Evolutionary conservation across 768 basidiomycete genomes (phyloP).

Genomic region (Tylopilus subfusipes): DNA sequence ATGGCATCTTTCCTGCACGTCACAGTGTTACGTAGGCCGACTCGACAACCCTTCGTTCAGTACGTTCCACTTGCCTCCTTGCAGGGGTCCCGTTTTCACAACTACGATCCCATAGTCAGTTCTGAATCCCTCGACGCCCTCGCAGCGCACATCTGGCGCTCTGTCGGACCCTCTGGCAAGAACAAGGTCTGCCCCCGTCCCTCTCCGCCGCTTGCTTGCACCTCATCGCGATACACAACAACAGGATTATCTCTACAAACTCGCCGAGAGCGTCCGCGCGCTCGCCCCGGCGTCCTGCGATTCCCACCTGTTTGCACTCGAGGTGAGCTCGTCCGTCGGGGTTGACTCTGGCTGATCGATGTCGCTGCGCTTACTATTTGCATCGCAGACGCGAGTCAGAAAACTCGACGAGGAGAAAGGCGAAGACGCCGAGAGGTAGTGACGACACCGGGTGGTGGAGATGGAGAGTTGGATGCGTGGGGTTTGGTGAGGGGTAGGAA

Average conservation of each 20-base stretch:
- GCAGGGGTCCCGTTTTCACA: background rate
- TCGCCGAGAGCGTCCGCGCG: slow-evolving; percentile 67
- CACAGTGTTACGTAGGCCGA: slow-evolving; percentile 81
- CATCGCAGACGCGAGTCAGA: slow-evolving; percentile 9
- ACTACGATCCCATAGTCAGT: slow-evolving; percentile 51
- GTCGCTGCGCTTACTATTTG: background rate
- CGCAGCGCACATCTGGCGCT: slow-evolving; percentile 65
- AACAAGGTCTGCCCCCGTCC: slow-evolving; percentile 64
- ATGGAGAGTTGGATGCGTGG: no score
- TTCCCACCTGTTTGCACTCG: slow-evolving; percentile 71
- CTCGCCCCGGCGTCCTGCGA: slow-evolving; percentile 75
- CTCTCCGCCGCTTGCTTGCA: background rate
- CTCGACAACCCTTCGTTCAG: slow-evolving; percentile 88
- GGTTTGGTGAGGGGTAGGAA: no score
- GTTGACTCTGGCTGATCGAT: background rate
- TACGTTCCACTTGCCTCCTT: slow-evolving; percentile 31
- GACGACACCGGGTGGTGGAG: background rate
- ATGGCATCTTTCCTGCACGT: background rate
- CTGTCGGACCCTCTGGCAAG: slow-evolving; percentile 81
- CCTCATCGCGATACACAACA: background rate
- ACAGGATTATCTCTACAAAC: slow-evolving; percentile 84
- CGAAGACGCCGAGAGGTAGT: background rate
- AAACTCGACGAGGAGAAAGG: slow-evolving; percentile 3
- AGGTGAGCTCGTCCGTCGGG: slow-evolving; percentile 42
- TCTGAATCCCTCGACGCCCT: slow-evolving; percentile 73